A percentile compares a stretch with the other conserved stretches of the same genome.
Conservation (phyloP, 1,284 basidiomycete genomes). For the Serendipita sp. region DNA sequence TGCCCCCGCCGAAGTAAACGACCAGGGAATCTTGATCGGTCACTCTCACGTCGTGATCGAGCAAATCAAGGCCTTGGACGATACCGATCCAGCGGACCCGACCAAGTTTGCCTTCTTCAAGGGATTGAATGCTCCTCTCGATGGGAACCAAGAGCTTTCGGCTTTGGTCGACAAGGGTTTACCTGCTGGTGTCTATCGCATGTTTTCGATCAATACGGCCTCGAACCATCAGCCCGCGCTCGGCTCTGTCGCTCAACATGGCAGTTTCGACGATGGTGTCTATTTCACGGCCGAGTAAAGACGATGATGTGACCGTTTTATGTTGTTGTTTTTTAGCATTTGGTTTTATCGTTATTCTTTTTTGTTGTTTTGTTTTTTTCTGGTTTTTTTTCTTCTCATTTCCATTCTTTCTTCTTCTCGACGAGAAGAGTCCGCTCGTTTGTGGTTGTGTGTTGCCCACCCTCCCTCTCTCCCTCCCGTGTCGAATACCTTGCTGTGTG, state of each 20-base stretch:
- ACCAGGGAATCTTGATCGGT: conserved; percentile 16
- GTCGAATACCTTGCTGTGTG: no score
- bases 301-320: neutral
- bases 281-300: conserved; percentile 1
- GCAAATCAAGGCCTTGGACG: neutral
- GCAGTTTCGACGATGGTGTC: conserved; percentile 11
- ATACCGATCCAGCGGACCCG: neutral
- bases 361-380: no score
- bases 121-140: conserved; percentile 8
- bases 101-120: conserved; percentile 10
- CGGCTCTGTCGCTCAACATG: conserved; percentile 13
- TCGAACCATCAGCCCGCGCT: conserved; percentile 17
- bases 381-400: no score
- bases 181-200: conserved; percentile 21
- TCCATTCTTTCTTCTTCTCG: no score
- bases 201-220: conserved; percentile 16
- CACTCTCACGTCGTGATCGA: conserved; percentile 8
- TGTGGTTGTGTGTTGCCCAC: no score
- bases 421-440: no score
- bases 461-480: no score
- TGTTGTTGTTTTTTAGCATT: no score
- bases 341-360: no score
- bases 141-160: conserved; percentile 14
- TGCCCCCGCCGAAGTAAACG: conserved; percentile 22
- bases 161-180: conserved; percentile 22